A percentile compares a stretch with the other conserved stretches of the same genome.
Conservation (phyloP, 106 monocot genomes). For the Apostasia shenzhenica region DNA sequence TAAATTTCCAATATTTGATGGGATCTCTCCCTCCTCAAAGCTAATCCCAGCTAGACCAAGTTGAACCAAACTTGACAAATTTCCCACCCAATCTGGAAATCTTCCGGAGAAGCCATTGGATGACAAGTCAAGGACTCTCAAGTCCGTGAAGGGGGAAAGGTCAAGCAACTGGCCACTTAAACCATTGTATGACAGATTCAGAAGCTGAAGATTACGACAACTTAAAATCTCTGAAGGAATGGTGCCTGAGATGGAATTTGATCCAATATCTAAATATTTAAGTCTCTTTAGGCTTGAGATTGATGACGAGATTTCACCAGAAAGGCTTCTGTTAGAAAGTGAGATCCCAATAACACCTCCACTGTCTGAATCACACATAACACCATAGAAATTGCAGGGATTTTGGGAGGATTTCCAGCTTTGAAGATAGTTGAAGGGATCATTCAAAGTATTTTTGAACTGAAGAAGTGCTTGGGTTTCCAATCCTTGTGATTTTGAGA, state of each 20-base stretch:
- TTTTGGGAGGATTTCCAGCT: constrained; percentile 37
- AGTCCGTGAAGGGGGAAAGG: constrained; percentile 39
- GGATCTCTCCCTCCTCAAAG: constrained; percentile 50
- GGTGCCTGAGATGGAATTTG: constrained; percentile 36
- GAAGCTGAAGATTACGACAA: constrained; percentile 42
- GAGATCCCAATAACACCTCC: constrained; percentile 45
- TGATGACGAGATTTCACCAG: constrained; percentile 52
- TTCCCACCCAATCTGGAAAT: constrained; percentile 61
- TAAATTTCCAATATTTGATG: constrained; percentile 45
- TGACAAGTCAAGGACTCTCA: constrained; percentile 58
- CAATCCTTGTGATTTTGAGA: constrained; percentile 13
- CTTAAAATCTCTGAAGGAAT: constrained; percentile 40
- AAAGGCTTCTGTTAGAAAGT: constrained; percentile 45
- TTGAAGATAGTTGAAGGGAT: constrained; percentile 45
- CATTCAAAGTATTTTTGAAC: constrained; percentile 44
- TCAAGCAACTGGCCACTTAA: constrained; percentile 52
- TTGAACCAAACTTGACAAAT: constrained; percentile 18
- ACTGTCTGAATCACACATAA: constrained; percentile 45
- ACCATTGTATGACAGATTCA: constrained; percentile 62
- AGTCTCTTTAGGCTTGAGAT: constrained; percentile 30
- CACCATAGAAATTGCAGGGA: constrained; percentile 53
- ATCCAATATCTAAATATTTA: constrained; percentile 27
- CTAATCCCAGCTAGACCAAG: constrained; percentile 45
- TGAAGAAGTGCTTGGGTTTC: constrained; percentile 47
- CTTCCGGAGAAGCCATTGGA: constrained; percentile 43